Base-by-base conservation (phyloP, 257 asterid species). In the Haberlea rhodopensis region DNA sequence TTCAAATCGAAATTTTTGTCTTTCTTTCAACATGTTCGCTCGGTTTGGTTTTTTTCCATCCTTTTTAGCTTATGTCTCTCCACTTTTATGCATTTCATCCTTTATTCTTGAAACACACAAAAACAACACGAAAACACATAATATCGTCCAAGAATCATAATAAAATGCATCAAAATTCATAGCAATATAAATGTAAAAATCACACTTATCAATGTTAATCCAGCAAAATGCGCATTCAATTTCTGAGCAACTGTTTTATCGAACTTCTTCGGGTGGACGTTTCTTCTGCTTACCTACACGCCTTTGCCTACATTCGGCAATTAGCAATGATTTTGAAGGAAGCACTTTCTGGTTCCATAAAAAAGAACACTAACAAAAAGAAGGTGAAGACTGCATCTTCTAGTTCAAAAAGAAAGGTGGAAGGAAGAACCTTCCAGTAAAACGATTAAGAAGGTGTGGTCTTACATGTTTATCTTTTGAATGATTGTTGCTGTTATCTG, bases 251-350 rank as follows among this genome's bases (percentile, higher is more conserved):
- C 76, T 94, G 99, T 84, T 75, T 94, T 62, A 75, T 78, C 53
- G 95, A 90, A 76, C 74, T 94, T 73, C 84, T 87, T 28, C 67
- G 85, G 64, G 79, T 83, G 74, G 95, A 94, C 75, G 79, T 83
- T 60, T 80, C 88, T 43, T 81, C 88, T 78, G 91, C 99, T 8
- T 90, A 86, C 75, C 99, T 87, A 63, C 96, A 86, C 64, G 89
- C 95, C 53, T 94, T 94, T 76, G 78, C 78, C 60, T 90, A 86
- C 87, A 94, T 90, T 65, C 89, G 96, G 28, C 97, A 94, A 69
- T 80, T 94, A 75, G 96, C 91, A 18, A 84, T 83, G 86, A 78
- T 89, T 73, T 71, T 92, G 73, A 84, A 83, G 67, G 91, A 90
- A 57, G 88, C 97, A 34, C 84, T 81, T 63, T 71, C 87, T 7